Percentiles rank a stretch among this genome's conserved stretches.
Conservation (phyloP, 306 rosid genomes). For the Alnus glutinosa region DNA sequence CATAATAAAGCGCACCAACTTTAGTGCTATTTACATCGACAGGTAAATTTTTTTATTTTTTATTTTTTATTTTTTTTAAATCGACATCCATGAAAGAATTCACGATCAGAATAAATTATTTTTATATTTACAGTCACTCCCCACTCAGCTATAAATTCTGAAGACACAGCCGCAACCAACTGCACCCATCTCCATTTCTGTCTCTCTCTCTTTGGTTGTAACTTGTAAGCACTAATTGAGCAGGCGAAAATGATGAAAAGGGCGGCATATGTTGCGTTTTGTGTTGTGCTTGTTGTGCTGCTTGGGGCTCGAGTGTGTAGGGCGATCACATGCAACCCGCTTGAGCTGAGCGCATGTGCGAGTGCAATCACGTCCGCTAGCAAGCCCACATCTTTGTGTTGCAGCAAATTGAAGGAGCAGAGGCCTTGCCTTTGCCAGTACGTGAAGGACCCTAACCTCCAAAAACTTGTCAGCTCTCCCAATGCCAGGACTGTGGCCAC, state of each 20-base stretch:
- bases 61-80: too few relatives aligned
- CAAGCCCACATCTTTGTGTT: conserved; percentile 44
- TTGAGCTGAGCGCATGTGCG: conserved; percentile 47
- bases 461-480: conserved; percentile 54
- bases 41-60: too few relatives aligned
- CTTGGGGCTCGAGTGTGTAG: conserved; percentile 22
- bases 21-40: background rate
- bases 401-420: conserved; percentile 51
- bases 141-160: conserved; percentile 35
- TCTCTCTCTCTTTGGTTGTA: background rate
- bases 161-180: conserved; percentile 4
- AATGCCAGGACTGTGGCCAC: conserved; percentile 52
- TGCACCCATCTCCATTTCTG: background rate
- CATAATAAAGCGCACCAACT: conserved; percentile 15
- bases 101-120: background rate
- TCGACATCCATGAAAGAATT: background rate
- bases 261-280: conserved; percentile 20
- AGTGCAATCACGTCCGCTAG: conserved; percentile 38
- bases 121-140: background rate
- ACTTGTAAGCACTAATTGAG: too few relatives aligned
- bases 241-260: conserved; percentile 34
- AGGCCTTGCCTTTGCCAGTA: conserved; percentile 62
- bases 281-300: conserved; percentile 21
- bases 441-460: conserved; percentile 52
- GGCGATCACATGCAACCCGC: conserved; percentile 46